phyloP scores from a whole-genome alignment of 441 rosid species.

The Bocquillonia castaneifolia region DNA sequence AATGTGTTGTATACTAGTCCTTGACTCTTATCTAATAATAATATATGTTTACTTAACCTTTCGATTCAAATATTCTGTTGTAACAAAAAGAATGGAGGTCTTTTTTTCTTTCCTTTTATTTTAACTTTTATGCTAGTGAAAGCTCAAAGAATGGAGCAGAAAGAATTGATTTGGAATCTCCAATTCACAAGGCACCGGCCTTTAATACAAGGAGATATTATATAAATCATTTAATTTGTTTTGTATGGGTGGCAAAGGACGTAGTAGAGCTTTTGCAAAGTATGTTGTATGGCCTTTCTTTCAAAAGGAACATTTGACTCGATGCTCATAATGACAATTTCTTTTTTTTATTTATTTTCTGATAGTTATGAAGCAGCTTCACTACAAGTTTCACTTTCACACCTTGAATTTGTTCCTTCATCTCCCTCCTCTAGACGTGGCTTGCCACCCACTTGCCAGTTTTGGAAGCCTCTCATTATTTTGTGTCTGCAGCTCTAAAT shows the following conservation, averaged over 20 bases:
- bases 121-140: conserved; percentile 18
- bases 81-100: conserved; percentile 28
- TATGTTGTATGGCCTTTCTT: no score
- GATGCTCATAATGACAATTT: no score
- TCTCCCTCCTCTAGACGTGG: conserved; percentile 12
- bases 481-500: no score
- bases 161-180: conserved; percentile 42
- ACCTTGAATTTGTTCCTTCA: conserved; percentile 17
- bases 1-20: background rate
- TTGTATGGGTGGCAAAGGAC: no score
- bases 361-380: conserved; percentile 4
- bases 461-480: background rate
- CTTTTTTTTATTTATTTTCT: no score
- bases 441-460: conserved; percentile 14
- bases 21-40: background rate
- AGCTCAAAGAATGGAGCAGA: conserved; percentile 38
- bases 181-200: conserved; percentile 39
- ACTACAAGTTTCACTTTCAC: conserved; percentile 20
- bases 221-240: no score
- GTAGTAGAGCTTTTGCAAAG: background rate
- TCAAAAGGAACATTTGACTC: no score
- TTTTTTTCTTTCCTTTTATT: conserved; percentile 1
- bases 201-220: conserved; percentile 16
- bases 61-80: conserved; percentile 16
- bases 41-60: conserved; percentile 6